Conservation (phyloP, 2,329 filamentous ascomycete genomes). For the Cercospora nicotianae region DNA sequence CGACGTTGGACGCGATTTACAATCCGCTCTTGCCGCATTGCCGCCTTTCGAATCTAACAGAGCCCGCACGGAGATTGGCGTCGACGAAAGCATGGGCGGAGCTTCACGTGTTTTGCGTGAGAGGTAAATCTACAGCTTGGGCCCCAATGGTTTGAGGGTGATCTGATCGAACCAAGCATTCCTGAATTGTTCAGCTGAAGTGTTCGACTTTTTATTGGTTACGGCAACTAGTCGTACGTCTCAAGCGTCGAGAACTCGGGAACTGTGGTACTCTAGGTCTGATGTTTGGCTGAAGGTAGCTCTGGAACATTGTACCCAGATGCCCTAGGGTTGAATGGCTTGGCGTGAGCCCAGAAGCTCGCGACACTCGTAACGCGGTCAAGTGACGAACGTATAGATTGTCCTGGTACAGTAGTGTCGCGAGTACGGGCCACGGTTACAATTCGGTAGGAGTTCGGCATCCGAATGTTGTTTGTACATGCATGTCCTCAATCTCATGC, state of each 20-base stretch:
- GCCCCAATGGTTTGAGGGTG: background rate
- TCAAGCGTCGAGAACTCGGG: background rate
- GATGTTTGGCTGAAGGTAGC: slow-evolving; percentile 4
- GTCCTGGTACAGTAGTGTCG: background rate
- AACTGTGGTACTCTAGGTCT: background rate
- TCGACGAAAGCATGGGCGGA: background rate
- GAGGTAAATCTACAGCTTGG: background rate
- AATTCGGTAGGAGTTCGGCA: background rate
- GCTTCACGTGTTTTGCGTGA: background rate
- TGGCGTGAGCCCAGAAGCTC: background rate
- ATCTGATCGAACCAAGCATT: background rate
- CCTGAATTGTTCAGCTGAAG: background rate
- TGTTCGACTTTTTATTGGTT: background rate
- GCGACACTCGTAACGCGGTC: background rate
- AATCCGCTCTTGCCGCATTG: background rate
- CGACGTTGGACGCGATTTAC: background rate
- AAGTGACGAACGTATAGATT: background rate
- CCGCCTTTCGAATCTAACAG: background rate
- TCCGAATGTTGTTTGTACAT: background rate
- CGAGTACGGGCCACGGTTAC: background rate
- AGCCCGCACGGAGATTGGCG: background rate
- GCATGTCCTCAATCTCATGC: background rate
- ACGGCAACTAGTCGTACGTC: background rate
- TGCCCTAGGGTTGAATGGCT: background rate
- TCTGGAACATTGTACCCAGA: slow-evolving; percentile 4